Conservation (phyloP, 345 rosid species). For the Draba incana region DNA sequence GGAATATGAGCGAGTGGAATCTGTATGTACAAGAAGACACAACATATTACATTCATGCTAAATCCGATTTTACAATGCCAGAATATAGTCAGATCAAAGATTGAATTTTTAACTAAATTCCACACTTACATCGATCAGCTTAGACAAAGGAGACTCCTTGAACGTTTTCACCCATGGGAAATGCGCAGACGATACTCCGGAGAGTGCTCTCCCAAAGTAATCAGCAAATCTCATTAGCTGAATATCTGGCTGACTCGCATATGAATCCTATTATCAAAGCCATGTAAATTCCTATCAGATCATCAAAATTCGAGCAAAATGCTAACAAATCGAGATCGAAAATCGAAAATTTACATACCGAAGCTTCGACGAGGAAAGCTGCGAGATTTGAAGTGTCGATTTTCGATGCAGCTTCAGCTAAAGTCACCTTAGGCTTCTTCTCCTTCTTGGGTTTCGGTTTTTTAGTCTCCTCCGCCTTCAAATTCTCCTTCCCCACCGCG, state of each 20-base stretch:
- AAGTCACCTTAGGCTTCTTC: constrained; percentile 70
- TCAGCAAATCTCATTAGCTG: constrained; percentile 66
- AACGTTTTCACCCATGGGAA: constrained; percentile 67
- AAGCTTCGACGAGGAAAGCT: constrained; percentile 53
- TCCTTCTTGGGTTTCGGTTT: constrained; percentile 57
- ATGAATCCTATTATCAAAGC: constrained; percentile 43
- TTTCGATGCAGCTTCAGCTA: constrained; percentile 61
- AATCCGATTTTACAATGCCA: not conserved
- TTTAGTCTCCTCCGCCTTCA: constrained; percentile 45
- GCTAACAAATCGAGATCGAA: constrained; percentile 7
- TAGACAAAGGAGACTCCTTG: constrained; percentile 54
- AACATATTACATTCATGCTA: not conserved
- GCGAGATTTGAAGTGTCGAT: constrained; percentile 55
- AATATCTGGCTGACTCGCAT: constrained; percentile 56
- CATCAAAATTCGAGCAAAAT: not conserved
- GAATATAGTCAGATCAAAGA: too few relatives aligned
- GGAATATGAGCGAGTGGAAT: constrained; percentile 64
- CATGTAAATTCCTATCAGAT: not conserved
- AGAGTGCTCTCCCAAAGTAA: constrained; percentile 65
- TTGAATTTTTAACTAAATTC: too few relatives aligned
- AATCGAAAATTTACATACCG: constrained; percentile 35
- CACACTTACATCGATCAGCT: constrained; percentile 55
- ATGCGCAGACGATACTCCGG: constrained; percentile 51
- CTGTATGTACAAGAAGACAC: constrained; percentile 37
- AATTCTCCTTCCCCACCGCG: constrained; percentile 39